Percentiles rank a stretch among this genome's conserved stretches.
Evolutionary conservation across 2,329 filamentous ascomycete genomes (phyloP).

Genomic region (Trichoderma sp.): DNA sequence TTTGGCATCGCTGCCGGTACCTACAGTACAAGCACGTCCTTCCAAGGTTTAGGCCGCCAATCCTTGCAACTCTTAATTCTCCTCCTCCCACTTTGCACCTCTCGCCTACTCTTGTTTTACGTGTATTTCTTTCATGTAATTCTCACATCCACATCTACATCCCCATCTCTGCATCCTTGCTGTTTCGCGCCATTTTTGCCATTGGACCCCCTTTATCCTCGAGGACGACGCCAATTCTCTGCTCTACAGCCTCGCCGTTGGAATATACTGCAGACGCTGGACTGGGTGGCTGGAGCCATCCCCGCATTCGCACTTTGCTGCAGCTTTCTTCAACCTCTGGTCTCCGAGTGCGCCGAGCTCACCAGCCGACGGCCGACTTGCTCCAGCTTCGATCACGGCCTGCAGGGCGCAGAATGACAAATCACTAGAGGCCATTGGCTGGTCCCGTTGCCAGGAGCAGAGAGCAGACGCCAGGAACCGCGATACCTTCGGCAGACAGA

Average conservation of each 20-base stretch:
- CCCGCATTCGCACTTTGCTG: conserved; percentile 11
- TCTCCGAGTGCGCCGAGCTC: conserved; percentile 1
- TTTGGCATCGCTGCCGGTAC: neutral
- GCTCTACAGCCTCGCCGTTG: neutral
- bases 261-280: neutral
- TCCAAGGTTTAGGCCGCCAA: neutral
- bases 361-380: neutral
- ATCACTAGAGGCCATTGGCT: neutral
- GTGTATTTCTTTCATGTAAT: neutral
- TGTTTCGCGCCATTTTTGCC: neutral
- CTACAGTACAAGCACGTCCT: neutral
- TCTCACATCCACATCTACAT: neutral
- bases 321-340: neutral
- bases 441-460: neutral
- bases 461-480: neutral
- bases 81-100: neutral
- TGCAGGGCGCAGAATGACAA: conserved; percentile 11
- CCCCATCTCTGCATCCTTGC: neutral
- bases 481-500: neutral
- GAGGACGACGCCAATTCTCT: neutral
- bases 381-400: neutral
- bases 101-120: neutral
- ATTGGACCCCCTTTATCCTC: neutral
- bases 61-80: neutral
- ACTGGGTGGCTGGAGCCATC: neutral